Conservation (phyloP, 1,284 basidiomycete genomes). For the Cryptococcus maquisensis region DNA sequence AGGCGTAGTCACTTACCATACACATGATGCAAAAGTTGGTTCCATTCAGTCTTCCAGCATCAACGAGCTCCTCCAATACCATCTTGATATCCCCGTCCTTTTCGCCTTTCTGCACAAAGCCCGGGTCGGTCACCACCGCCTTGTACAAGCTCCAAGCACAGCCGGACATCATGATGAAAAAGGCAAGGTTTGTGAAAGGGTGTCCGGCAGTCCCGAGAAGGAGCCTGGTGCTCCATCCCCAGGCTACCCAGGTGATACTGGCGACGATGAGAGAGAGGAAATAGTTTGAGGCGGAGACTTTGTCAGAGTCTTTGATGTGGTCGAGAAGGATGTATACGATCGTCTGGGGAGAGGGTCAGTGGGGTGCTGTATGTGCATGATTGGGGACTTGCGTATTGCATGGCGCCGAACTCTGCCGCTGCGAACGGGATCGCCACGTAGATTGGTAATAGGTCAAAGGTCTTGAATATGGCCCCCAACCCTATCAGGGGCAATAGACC, state of each 20-base stretch:
- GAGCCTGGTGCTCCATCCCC: slow-evolving; percentile 64
- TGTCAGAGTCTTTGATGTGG: slow-evolving; percentile 33
- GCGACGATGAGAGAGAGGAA: slow-evolving; percentile 84
- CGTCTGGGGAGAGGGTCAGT: slow-evolving; percentile 15
- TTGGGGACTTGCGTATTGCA: slow-evolving; percentile 72
- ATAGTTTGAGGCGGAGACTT: slow-evolving; percentile 61
- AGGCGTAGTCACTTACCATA: slow-evolving; percentile 56
- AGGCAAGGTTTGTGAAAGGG: slow-evolving; percentile 68
- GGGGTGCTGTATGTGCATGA: neutral
- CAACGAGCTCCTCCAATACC: slow-evolving; percentile 85
- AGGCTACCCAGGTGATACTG: slow-evolving; percentile 82
- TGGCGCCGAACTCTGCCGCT: slow-evolving; percentile 77
- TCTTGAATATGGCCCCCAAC: slow-evolving; percentile 77
- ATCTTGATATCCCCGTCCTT: slow-evolving; percentile 75
- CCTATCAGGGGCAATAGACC: slow-evolving; percentile 73
- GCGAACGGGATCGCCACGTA: slow-evolving; percentile 81
- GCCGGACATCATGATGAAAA: slow-evolving; percentile 64
- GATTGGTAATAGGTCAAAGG: slow-evolving; percentile 76
- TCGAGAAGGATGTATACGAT: slow-evolving; percentile 29
- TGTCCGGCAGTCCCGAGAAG: slow-evolving; percentile 59
- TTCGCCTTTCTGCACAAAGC: slow-evolving; percentile 74
- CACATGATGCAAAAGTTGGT: slow-evolving; percentile 94
- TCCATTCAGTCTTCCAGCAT: slow-evolving; percentile 81
- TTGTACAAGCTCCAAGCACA: slow-evolving; percentile 89
- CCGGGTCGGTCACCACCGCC: slow-evolving; percentile 81